Conservation (phyloP, 2,329 filamentous ascomycete genomes). For the Tetracladium maxilliforme region DNA sequence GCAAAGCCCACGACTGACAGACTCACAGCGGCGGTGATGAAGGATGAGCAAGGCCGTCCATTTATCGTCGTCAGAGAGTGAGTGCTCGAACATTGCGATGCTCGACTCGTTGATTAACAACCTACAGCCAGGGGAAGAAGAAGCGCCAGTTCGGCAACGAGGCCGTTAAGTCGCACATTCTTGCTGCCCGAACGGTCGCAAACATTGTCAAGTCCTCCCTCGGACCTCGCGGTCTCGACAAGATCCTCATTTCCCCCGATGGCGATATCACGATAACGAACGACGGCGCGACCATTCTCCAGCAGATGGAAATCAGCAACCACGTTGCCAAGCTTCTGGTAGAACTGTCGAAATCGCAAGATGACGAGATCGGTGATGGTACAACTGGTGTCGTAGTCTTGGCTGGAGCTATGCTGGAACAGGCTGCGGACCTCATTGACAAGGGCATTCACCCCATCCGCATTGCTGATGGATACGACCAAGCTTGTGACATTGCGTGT, state of each 20-base stretch:
- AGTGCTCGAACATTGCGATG: constrained; percentile 18
- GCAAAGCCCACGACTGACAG: background rate
- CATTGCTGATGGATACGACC: constrained; percentile 95
- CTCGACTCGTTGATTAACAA: constrained; percentile 7
- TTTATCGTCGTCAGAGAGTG: constrained; percentile 99
- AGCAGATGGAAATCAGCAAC: constrained; percentile 98
- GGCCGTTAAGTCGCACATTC: constrained; percentile 95
- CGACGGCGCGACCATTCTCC: constrained; percentile 92
- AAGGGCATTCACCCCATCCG: constrained; percentile 99
- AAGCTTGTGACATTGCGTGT: constrained; percentile 93
- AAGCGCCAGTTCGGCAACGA: constrained; percentile 94
- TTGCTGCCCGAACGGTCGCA: constrained; percentile 88
- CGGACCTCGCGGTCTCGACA: constrained; percentile 90
- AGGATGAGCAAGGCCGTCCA: constrained; percentile 92
- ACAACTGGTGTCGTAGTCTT: constrained; percentile 96
- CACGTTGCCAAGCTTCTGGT: constrained; percentile 95
- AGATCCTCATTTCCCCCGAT: constrained; percentile 96
- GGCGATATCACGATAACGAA: constrained; percentile 99
- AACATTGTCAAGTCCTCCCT: constrained; percentile 97
- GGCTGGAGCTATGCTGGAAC: constrained; percentile 86
- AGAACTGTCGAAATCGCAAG: constrained; percentile 94
- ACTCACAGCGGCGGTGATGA: constrained; percentile 55
- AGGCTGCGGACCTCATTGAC: constrained; percentile 95
- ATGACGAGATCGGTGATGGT: constrained; percentile 96
- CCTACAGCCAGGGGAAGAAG: constrained; percentile 79